These are phyloP conservation scores for Cordyceps tenuipes DNA, from an alignment of 2,329 filamentous ascomycete genomes.

Conservation along the genomic window DNA sequence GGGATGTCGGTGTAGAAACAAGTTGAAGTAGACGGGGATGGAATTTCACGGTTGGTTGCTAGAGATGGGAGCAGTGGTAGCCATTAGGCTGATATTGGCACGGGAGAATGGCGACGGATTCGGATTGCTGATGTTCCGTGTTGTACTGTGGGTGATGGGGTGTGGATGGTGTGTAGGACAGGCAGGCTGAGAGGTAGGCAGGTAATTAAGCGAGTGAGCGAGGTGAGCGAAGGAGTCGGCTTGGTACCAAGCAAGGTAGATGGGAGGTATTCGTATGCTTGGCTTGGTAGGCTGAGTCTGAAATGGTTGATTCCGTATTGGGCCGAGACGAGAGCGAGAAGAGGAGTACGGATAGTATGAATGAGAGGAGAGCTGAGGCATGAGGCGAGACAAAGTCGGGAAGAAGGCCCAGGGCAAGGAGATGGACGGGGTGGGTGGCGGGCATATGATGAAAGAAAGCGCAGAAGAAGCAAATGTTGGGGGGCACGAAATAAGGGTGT, in stretches of 20 bases:
- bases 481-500: neutral
- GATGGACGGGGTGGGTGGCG: neutral
- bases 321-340: neutral
- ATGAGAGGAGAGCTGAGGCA: neutral
- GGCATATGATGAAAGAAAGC: conserved; percentile 7
- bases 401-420: neutral
- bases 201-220: neutral
- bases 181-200: neutral
- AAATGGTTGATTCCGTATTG: neutral
- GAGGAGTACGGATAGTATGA: neutral
- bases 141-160: neutral
- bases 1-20: neutral
- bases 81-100: neutral
- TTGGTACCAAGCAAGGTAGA: no score
- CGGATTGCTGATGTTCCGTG: neutral
- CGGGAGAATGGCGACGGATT: neutral
- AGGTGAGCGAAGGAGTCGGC: conserved; percentile 1
- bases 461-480: conserved; percentile 4
- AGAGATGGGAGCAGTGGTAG: neutral
- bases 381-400: neutral
- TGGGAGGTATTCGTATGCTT: no score
- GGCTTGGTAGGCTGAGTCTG: neutral
- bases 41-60: neutral
- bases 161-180: neutral
- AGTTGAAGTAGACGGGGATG: neutral